Percentiles rank a stretch among this genome's conserved stretches.
phyloP scores from a whole-genome alignment of 2,329 filamentous ascomycete genomes.

The Leptosphaerulina australis region DNA sequence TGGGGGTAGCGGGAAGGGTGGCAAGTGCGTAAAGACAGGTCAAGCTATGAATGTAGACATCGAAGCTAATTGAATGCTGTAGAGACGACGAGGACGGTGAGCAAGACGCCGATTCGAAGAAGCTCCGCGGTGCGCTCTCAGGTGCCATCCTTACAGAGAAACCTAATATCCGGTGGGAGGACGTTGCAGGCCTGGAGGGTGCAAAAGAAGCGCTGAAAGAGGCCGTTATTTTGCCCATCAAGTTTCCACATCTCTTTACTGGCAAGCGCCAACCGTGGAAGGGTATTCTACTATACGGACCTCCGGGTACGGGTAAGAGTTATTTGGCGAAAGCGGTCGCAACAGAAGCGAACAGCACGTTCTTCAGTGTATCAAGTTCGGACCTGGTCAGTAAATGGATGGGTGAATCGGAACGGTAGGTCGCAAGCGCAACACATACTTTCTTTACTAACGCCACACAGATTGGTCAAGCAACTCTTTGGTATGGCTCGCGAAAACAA shows the following conservation, averaged over 20 bases:
- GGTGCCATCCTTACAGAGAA: slow-evolving; percentile 94
- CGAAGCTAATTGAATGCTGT: slow-evolving; percentile 19
- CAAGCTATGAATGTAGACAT: not conserved
- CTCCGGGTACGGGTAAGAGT: slow-evolving; percentile 96
- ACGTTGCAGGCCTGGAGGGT: slow-evolving; percentile 90
- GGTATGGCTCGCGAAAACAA: slow-evolving; percentile 98
- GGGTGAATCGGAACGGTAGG: slow-evolving; percentile 95
- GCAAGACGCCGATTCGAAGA: slow-evolving; percentile 89
- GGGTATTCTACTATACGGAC: slow-evolving; percentile 93
- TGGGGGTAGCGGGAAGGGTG: slow-evolving; percentile 65
- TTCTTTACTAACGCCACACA: slow-evolving; percentile 47
- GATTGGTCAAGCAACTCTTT: slow-evolving; percentile 94
- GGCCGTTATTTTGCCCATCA: slow-evolving; percentile 96
- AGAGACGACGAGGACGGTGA: slow-evolving; percentile 63
- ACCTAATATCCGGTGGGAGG: slow-evolving; percentile 97
- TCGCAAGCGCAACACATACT: not conserved
- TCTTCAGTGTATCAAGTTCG: slow-evolving; percentile 97
- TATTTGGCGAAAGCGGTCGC: slow-evolving; percentile 97
- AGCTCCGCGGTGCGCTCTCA: slow-evolving; percentile 85
- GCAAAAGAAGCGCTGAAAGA: slow-evolving; percentile 98
- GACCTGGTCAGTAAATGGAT: slow-evolving; percentile 99
- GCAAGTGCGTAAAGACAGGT: slow-evolving; percentile 50
- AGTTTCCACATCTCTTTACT: slow-evolving; percentile 94
- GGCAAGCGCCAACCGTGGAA: slow-evolving; percentile 98
- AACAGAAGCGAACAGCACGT: slow-evolving; percentile 97